These are phyloP conservation scores for Xylaria sp. DNA, from an alignment of 2,329 filamentous ascomycete genomes.

Conservation along the genomic window DNA sequence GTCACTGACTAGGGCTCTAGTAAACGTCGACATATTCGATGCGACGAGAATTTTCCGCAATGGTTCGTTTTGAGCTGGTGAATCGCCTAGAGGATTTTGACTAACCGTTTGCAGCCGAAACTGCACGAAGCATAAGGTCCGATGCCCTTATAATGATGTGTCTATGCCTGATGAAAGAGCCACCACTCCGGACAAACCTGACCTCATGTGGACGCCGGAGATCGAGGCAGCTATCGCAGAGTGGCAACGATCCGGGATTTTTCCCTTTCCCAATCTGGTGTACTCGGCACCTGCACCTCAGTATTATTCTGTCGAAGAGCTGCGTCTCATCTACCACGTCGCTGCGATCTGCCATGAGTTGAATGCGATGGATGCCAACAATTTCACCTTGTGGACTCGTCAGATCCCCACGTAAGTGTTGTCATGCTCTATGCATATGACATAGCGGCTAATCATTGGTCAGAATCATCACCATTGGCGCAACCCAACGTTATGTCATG, in stretches of 20 bases:
- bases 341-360: slow-evolving; percentile 87
- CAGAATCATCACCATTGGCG: slow-evolving; percentile 84
- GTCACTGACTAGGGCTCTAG: slow-evolving; percentile 48
- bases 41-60: slow-evolving; percentile 97
- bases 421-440: slow-evolving; percentile 18
- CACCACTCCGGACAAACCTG: slow-evolving; percentile 70
- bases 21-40: slow-evolving; percentile 96
- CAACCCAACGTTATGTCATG: slow-evolving; percentile 90
- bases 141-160: slow-evolving; percentile 96
- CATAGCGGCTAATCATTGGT: slow-evolving; percentile 42
- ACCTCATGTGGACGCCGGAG: slow-evolving; percentile 86
- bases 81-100: slow-evolving; percentile 26
- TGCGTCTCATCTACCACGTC: slow-evolving; percentile 91
- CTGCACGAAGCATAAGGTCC: slow-evolving; percentile 98
- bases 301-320: slow-evolving; percentile 78
- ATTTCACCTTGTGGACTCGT: slow-evolving; percentile 91
- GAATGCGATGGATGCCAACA: slow-evolving; percentile 78
- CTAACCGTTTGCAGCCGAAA: slow-evolving; percentile 75
- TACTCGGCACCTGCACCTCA: slow-evolving; percentile 80
- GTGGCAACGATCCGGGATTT: slow-evolving; percentile 86
- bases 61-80: slow-evolving; percentile 70
- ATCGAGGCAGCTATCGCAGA: slow-evolving; percentile 82
- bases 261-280: slow-evolving; percentile 86
- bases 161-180: slow-evolving; percentile 73
- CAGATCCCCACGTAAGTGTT: slow-evolving; percentile 86